A percentile compares a stretch with the other conserved stretches of the same genome.
phyloP scores from a whole-genome alignment of 2,329 filamentous ascomycete genomes.

The Spiromastix sp. region DNA sequence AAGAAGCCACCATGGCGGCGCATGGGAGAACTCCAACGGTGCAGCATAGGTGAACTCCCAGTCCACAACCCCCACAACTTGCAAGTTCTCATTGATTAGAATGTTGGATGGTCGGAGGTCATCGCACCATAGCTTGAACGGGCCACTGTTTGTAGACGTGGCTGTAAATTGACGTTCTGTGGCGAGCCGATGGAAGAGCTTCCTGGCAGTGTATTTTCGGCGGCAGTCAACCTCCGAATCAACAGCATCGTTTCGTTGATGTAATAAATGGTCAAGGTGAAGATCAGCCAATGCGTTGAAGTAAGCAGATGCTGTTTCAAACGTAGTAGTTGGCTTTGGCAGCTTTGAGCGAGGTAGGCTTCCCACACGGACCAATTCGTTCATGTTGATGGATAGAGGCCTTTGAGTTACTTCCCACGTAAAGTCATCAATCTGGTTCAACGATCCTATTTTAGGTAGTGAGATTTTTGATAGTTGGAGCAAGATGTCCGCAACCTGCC shows the following conservation, averaged over 20 bases:
- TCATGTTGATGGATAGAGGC: constrained; percentile 37
- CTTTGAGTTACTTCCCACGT: constrained; percentile 20
- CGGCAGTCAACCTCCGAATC: constrained; percentile 16
- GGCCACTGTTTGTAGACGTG: constrained; percentile 16
- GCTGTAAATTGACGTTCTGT: neutral
- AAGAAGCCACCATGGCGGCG: constrained; percentile 34
- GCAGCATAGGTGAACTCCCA: constrained; percentile 34
- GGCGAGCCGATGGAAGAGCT: neutral
- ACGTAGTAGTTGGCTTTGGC: constrained; percentile 12
- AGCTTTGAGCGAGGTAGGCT: constrained; percentile 13
- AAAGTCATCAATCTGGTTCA: constrained; percentile 15
- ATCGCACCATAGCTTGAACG: constrained; percentile 30
- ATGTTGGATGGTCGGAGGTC: constrained; percentile 32
- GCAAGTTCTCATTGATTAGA: constrained; percentile 26
- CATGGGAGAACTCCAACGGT: constrained; percentile 29
- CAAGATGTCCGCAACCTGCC: constrained; percentile 31
- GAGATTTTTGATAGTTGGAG: constrained; percentile 27
- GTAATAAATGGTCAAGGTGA: constrained; percentile 30
- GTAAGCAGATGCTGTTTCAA: constrained; percentile 28
- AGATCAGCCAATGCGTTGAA: constrained; percentile 30
- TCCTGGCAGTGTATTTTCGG: constrained; percentile 11
- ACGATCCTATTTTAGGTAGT: constrained; percentile 32
- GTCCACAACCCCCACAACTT: constrained; percentile 31
- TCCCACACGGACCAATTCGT: constrained; percentile 22
- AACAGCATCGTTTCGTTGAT: constrained; percentile 31